Evolutionary conservation across 805 yeast species (phyloP), one percentile per base, ranked within the genome.

Genomic region (Candida qinlingensis): DNA sequence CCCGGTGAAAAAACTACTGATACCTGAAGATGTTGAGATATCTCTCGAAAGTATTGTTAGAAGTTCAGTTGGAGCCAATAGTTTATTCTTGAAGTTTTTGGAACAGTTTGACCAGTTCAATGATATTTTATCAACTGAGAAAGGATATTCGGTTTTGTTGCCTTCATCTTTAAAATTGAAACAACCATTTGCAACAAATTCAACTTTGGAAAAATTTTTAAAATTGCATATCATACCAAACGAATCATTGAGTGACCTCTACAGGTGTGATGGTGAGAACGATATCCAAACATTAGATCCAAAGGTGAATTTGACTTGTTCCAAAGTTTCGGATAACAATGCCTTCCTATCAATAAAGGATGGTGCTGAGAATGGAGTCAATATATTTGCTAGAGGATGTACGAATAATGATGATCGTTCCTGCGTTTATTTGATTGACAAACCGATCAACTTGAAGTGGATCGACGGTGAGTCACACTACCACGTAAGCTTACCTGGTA

Each of bases 221-320:
- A 75, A 74, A 44, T 67, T 87, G 44, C 98, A 91, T 62, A 69
- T 88, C 29, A 70, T 91, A 2, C 86, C 87, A 2, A 76, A 76
- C 25, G 70, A 75, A 26, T 77, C 85, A 9, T 62, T 81, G 3
- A 61, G 63, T 0, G 66, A 62, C 26, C 52, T 86, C 7, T 59
- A 79, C 11, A 56, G 67, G 6, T 86, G 94, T 60, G 68, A 74
- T 58, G 41, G 28, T 11, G 71, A 76, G 4, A 60, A 61, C 12
- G 54, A 59, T 27, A 71, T 78, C 12, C 67, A 67, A 25, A 76
- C 84, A 0, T 54, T 76, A 8, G 56, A 73, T 26, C 72, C 74
- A 7, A 65, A 64, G 26, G 74, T 80, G 1, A 72, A 73, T 46
- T 59, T 81, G 30, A 59, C 74, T 1, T 70, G 81, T 57, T 53